A percentile compares a stretch with the other conserved stretches of the same genome.
Conservation (phyloP, 352 stramenopile species). For the Globisporangium paddicum region DNA sequence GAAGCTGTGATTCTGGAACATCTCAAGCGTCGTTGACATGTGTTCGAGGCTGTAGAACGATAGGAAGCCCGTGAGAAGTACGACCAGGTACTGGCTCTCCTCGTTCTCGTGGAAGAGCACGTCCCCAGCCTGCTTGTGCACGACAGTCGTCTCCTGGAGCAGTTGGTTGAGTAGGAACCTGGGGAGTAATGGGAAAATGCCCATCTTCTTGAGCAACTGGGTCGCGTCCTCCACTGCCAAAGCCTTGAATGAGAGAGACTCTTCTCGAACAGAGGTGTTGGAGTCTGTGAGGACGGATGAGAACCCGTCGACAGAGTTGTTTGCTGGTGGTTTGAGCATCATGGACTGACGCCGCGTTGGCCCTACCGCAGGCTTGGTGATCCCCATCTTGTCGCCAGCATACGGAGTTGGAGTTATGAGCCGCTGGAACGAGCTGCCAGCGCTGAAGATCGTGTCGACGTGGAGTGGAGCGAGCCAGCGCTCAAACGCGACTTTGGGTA, state of each 20-base stretch:
- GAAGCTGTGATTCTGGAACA: constrained; percentile 60
- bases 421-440: constrained; percentile 32
- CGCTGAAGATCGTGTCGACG: constrained; percentile 27
- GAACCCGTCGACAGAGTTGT: not conserved
- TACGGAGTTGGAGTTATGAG: constrained; percentile 6
- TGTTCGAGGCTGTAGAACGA: constrained; percentile 63
- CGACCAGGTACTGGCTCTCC: constrained; percentile 23
- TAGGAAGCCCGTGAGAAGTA: constrained; percentile 47
- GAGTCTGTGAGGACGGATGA: not conserved
- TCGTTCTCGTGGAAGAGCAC: constrained; percentile 52
- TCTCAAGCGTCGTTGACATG: constrained; percentile 46
- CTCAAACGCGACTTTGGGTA: constrained; percentile 30
- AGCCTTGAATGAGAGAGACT: constrained; percentile 4
- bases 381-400: not conserved
- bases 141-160: constrained; percentile 24
- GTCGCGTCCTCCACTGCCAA: constrained; percentile 21
- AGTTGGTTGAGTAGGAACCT: constrained; percentile 38
- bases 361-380: not conserved
- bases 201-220: constrained; percentile 36
- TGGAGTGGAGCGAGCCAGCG: constrained; percentile 37
- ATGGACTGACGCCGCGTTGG: not conserved
- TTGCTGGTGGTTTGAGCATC: not conserved
- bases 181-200: constrained; percentile 28
- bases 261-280: not conserved
- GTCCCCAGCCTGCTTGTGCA: constrained; percentile 39